These are phyloP conservation scores for Hygrophoropsis aurantiaca DNA, from an alignment of 768 basidiomycete species.

Conservation along the genomic window DNA sequence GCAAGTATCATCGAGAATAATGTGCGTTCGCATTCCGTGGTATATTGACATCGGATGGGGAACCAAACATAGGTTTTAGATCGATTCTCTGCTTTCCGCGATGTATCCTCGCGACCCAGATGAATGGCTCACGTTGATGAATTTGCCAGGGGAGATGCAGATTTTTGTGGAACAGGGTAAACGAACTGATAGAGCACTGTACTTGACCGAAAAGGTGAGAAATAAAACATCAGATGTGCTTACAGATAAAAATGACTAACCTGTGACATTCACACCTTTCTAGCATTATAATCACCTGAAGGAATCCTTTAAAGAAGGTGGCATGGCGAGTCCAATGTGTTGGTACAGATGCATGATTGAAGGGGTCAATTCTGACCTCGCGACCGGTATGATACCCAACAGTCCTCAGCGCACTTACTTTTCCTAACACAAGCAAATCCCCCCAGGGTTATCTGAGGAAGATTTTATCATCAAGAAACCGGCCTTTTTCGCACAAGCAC, in stretches of 20 bases:
- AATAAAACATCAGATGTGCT: neutral
- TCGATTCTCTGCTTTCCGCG: constrained; percentile 40
- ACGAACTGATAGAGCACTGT: constrained; percentile 24
- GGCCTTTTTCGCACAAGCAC: constrained; percentile 36
- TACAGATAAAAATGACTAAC: neutral
- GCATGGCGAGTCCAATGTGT: constrained; percentile 33
- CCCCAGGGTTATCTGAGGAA: constrained; percentile 20
- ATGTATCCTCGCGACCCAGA: constrained; percentile 33
- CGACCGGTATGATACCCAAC: constrained; percentile 20
- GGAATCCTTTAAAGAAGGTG: constrained; percentile 26
- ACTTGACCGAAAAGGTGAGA: constrained; percentile 34
- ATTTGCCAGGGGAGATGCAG: constrained; percentile 34
- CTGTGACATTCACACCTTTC: constrained; percentile 3
- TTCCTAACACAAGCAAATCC: neutral
- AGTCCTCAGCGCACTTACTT: neutral
- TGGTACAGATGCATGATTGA: constrained; percentile 36
- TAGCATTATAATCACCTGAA: constrained; percentile 29
- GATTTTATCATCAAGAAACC: constrained; percentile 32
- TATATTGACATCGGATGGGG: neutral
- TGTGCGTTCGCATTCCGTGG: constrained; percentile 22
- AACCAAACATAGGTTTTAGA: constrained; percentile 16
- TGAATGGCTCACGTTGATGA: constrained; percentile 35
- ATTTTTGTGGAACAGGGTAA: constrained; percentile 22
- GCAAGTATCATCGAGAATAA: constrained; percentile 31
- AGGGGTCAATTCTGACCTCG: constrained; percentile 28